Base-by-base conservation (phyloP, 768 basidiomycete genomes). In the Calvatia gigantea region DNA sequence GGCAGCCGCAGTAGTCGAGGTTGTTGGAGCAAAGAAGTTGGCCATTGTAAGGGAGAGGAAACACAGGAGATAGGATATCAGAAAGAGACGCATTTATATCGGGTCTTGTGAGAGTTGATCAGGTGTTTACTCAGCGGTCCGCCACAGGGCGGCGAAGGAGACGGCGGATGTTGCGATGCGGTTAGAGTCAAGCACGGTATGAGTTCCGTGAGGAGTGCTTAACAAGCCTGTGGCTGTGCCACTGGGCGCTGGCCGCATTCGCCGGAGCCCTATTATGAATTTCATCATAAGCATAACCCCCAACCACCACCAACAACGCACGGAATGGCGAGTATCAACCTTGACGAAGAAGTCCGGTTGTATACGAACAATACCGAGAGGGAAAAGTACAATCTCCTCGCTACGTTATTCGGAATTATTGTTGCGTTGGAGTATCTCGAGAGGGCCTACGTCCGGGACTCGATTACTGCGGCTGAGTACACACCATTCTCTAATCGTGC, bases 341-440 rank as follows among this genome's bases (percentile, higher is more conserved):
- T 94, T 55, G 94, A 97, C 66, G 94, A 97, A 79, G 95, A 98
- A 68, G 94, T 88, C 6, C 82, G 95, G 31, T 75, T 97, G 11
- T 92, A 91, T 75, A 85, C 81, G 12, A 91, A 83, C 27, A 96
- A 96, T 65, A 79, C 89, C 6, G 94, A 97, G 64, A 77, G 96
- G 47, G 97, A 98, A 67, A 86, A 85, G 64, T 88, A 87, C 63
- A 94, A 89, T 65, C 86, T 89, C 9, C 77, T 94, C 15, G 89
- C 92, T 0, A 98, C 93, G 3, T 76, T 99, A 5, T 99, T 89
- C 63, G 90, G 92, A 6, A 91, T 99, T 63, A 42, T 97, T 56
- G 88, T 95, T 43, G 83, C 89, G 2, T 75, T 99, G 9, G 94
- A 98, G 64, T 98, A 95, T 67, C 86, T 98, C 21, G 96, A 99